Conservation (phyloP, 2,329 filamentous ascomycete genomes). For the Colletotrichum eremochloae region DNA sequence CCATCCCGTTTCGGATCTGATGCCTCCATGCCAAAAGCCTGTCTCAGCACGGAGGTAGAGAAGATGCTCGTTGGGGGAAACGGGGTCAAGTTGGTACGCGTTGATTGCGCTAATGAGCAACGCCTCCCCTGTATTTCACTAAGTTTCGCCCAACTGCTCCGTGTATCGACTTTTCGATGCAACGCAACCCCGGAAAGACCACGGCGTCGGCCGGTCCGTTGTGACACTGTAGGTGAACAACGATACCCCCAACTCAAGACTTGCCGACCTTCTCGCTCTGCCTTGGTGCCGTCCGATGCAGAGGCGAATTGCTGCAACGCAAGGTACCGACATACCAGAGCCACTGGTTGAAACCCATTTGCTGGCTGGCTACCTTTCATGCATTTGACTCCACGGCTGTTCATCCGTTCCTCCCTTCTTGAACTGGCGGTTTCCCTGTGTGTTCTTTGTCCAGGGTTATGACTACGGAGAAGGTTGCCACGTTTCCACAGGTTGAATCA, state of each 20-base stretch:
- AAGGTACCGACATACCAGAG: neutral
- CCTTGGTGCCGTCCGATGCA: neutral
- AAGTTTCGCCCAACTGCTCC: constrained; percentile 27
- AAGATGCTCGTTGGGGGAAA: constrained; percentile 8
- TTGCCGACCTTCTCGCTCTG: neutral
- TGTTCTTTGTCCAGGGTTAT: neutral
- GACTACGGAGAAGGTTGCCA: neutral
- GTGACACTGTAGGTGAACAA: constrained; percentile 30
- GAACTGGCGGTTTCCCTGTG: neutral
- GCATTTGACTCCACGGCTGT: neutral
- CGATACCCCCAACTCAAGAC: constrained; percentile 16
- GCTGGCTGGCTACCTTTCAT: neutral
- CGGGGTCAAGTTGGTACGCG: constrained; percentile 23
- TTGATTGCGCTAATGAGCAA: constrained; percentile 27
- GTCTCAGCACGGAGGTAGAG: constrained; percentile 36
- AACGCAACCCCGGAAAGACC: constrained; percentile 34
- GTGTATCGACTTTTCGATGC: constrained; percentile 36
- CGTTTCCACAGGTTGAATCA: constrained; percentile 5
- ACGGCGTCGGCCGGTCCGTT: constrained; percentile 35
- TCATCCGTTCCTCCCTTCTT: neutral
- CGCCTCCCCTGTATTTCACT: constrained; percentile 35
- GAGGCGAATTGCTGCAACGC: neutral
- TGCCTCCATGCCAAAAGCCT: constrained; percentile 27
- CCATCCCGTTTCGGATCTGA: constrained; percentile 31
- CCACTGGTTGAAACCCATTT: neutral